Evolutionary conservation across 441 rosid genomes (phyloP).

Genomic region (Mallotus japonicus): DNA sequence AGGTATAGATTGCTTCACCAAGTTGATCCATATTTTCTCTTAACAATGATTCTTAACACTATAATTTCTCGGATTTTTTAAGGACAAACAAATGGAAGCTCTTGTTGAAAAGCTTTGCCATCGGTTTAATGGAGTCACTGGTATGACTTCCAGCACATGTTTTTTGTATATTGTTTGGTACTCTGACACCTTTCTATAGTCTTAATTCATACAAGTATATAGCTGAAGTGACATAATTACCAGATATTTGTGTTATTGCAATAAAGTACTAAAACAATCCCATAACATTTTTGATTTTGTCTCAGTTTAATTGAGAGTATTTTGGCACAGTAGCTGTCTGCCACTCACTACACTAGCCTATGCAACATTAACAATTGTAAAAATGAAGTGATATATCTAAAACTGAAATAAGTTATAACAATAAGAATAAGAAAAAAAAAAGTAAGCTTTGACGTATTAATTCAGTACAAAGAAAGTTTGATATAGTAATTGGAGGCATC

Average conservation of each 20-base stretch:
- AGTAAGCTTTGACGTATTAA: no score
- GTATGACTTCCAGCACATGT: constrained; percentile 29
- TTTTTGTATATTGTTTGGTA: neutral
- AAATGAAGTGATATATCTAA: neutral
- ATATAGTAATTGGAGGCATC: neutral
- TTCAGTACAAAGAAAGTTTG: neutral
- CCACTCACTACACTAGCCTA: neutral
- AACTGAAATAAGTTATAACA: neutral
- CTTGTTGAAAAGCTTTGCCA: constrained; percentile 99
- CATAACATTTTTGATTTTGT: neutral
- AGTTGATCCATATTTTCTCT: constrained; percentile 21
- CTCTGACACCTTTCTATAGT: constrained; percentile 13
- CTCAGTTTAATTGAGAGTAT: neutral
- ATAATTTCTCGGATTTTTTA: constrained; percentile 24
- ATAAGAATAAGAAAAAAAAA: no score
- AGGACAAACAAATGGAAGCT: constrained; percentile 99
- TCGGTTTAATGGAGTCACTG: constrained; percentile 90
- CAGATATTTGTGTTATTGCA: neutral
- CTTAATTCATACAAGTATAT: constrained; percentile 1
- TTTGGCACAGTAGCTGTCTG: neutral
- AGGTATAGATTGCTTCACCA: constrained; percentile 43
- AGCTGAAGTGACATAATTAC: neutral
- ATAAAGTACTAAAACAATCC: neutral
- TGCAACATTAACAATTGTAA: neutral
- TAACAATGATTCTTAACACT: neutral